Base-by-base conservation (phyloP, 805 yeast genomes). In the Metschnikowia dekortorum region DNA sequence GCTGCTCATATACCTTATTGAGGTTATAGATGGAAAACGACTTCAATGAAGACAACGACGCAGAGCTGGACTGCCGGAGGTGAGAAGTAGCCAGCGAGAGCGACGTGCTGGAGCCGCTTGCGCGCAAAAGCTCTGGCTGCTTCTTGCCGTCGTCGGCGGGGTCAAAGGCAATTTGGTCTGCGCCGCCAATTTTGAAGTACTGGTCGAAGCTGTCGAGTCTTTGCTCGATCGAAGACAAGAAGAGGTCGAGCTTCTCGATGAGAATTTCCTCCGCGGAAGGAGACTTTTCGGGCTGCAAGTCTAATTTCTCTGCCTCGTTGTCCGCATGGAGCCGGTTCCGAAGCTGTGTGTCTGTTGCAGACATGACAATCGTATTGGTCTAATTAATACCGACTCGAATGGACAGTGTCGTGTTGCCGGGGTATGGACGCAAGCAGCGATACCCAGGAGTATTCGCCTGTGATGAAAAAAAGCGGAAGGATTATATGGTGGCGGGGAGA, bases 151-250 rank as follows among this genome's bases (percentile, higher is more conserved):
- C 58, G 9, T 63, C 61, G 5, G 13, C 6, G 6, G 46, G 39
- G n/a, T 44, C 46, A n/a, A 35, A 44, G 5, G 39, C 46, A 5
- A 46, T 14, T 16, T 39, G 39, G 16, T 31, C 48, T 43, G 47
- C 48, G 14, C 60, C 57, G 14, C 56, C 59, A 28, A 66, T 50
- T 51, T 70, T 67, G 56, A 73, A 73, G 51, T 65, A 73, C 52
- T 64, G 67, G 44, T 73, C 78, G 51, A 73, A 73, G 44, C 63
- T 66, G 42, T 68, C 73, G 33, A 73, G 54, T 22, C 75, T 54
- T 10, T 71, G 63, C 52, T 73, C 78, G n/a, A 73, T 67, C 8
- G 74, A 69, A n/a, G 74, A 65, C 18, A 73, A 59, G 48, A 73
- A 73, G n/a, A 56, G 55, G 48, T 73, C 78, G 34, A 73, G 55